These are phyloP conservation scores for Psidium friedrichsthalianum DNA, from an alignment of 345 rosid genomes.

Conservation along the genomic window DNA sequence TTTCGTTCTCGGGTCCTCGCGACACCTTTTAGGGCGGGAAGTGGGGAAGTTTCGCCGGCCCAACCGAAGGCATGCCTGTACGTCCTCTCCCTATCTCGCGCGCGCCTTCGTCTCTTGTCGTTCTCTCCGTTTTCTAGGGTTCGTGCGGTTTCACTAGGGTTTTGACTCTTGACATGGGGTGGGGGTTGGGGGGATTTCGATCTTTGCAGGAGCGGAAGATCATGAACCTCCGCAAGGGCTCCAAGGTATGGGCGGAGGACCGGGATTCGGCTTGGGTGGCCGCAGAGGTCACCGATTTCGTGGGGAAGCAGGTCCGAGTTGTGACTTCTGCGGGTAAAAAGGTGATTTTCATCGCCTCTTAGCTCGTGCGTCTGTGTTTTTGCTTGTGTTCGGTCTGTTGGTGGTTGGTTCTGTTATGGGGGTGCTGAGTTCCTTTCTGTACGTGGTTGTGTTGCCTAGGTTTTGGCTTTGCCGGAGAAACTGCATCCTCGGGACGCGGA, in stretches of 20 bases:
- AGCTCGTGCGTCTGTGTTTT: not conserved
- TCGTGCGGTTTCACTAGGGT: not conserved
- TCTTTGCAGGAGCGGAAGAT: conserved; percentile 23
- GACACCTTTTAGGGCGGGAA: conserved; percentile 50
- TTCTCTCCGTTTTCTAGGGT: conserved; percentile 9
- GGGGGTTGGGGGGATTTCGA: not conserved
- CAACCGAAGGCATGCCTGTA: not conserved
- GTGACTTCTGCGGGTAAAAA: conserved; percentile 40
- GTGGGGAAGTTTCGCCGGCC: conserved; percentile 4
- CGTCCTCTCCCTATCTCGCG: not conserved
- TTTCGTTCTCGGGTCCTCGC: conserved; percentile 2
- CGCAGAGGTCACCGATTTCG: conserved; percentile 45
- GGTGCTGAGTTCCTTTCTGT: not conserved
- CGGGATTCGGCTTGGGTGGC: conserved; percentile 75
- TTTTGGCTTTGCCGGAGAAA: conserved; percentile 37
- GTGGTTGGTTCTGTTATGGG: not conserved
- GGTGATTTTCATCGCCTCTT: conserved; percentile 19
- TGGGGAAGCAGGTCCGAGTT: conserved; percentile 44
- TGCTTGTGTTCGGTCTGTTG: not conserved
- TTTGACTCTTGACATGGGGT: not conserved
- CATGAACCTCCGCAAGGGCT: conserved; percentile 59
- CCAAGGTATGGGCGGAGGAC: conserved; percentile 86
- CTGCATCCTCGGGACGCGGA: conserved; percentile 61
- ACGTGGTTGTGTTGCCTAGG: conserved; percentile 17
- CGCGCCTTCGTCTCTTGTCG: conserved; percentile 4